Evolutionary conservation across 257 asterid species (phyloP), one percentile per base, ranked within the genome.

Genomic region (Solanum sparsipilum): DNA sequence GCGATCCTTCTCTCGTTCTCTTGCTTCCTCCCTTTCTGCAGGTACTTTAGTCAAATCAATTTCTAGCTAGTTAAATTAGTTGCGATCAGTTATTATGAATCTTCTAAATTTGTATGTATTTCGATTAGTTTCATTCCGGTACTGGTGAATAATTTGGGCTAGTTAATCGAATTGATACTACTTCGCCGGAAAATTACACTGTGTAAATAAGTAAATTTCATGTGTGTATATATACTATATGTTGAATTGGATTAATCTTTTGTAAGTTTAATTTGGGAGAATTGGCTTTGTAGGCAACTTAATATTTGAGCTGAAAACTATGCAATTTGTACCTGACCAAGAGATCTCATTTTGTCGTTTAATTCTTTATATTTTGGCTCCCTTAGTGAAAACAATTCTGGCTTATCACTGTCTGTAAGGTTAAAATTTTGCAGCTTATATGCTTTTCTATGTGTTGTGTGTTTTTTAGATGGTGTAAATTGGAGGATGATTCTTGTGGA

Each of bases 401-500:
- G n/a, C 67, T 20, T 20, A 3, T 20, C 67, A 6, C 67, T 58
- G 67, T 16, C 63, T 52, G 23, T 52, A 52, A 72, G 68, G 67
- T 73, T 32, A 46, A 73, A 56, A 27, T 36, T 63, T 35, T 35
- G 3, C 58, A 5, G 38, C 74, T 35, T n/a, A 67, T 21, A 39
- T 84, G 39, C 41, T 83, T 27, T 27, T 31, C 38, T 27, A 32
- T 39, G 35, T 6, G 25, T 81, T 81, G 41, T 68, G n/a, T 52
- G 63, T 31, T 32, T 41, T 71, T 87, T 11, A 79, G 46, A 38
- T 89, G 27, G 39, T 85, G 93, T 86, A 94, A 97, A 92, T 15
- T 95, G 98, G 99, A 93, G 97, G 91, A 92, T 94, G 94, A 91
- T 94, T 88, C 92, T 92, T 84, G 94, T 94, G 89, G 99, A 97